Base-by-base conservation (phyloP, 139 green algal genomes). In the Coelastrella sp. region DNA sequence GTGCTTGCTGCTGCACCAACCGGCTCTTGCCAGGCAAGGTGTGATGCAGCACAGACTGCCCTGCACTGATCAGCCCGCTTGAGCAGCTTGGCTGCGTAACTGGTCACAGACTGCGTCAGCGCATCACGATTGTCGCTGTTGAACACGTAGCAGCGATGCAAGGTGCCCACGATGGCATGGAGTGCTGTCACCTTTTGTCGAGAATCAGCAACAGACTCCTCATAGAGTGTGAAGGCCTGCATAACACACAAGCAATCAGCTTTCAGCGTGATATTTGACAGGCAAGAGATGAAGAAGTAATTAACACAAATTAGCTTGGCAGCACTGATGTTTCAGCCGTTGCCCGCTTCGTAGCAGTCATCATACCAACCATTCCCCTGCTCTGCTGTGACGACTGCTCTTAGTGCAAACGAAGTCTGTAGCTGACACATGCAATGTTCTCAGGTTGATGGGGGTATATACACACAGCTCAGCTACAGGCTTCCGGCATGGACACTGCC, bases 161-260 rank as follows among this genome's bases (percentile, higher is more conserved):
- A 88, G 3, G 91, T 93, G 53, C 95, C 94, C 25, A 98, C 88
- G 84, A 99, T 97, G 68, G 92, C 84, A 34, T 95, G 89, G 74
- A 99, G 91, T 5, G 87, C 90, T 8, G 87, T 88, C n/a, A 86
- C 35, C 85, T 98, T 92, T n/a, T 93, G 86, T 57, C 88, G 87
- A 32, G 91, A 95, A 87, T 98, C 96, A 0, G 93, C 82, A 11
- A 99, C 93, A 8, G 86, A 85, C 79, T 99, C 96, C 88, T 99
- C 97, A 86, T 98, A 99, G 63, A 99, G 60, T 15, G 91, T 84
- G 81, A 98, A 97, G 3, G 96, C 96, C 88, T 96, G 91, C 59
- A 88, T 1, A 27, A 66, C 57, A 66, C 7, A 19, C 57, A 66
- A 15, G 27, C 9, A 15, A 27, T 23, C 23, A 34, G n/a, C n/a